These are phyloP conservation scores for Globisporangium radiosum DNA, from an alignment of 352 stramenopile species.

Conservation along the genomic window DNA sequence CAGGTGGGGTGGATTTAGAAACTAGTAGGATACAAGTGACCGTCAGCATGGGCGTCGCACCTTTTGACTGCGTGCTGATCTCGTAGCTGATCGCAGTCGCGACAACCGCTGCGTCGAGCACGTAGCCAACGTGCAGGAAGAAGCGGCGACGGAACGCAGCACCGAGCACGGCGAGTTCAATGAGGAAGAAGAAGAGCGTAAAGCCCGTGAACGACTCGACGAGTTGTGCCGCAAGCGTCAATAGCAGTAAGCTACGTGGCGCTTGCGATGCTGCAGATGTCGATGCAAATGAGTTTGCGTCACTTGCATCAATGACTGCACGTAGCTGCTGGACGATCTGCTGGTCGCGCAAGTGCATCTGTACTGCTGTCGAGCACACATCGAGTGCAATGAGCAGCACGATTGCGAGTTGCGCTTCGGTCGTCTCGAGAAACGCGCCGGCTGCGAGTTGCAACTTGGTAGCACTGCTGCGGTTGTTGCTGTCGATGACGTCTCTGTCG, in stretches of 20 bases:
- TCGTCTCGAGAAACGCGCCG: slow-evolving; percentile 42
- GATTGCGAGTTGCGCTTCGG: slow-evolving; percentile 41
- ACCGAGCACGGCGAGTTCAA: slow-evolving; percentile 41
- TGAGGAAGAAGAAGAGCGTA: slow-evolving; percentile 50
- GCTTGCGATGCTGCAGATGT: not conserved
- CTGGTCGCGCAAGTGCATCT: slow-evolving; percentile 29
- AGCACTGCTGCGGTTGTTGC: no score
- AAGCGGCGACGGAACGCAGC: slow-evolving; percentile 40
- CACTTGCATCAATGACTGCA: not conserved
- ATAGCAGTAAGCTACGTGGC: not conserved
- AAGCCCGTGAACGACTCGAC: slow-evolving; percentile 56
- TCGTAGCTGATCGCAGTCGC: slow-evolving; percentile 25
- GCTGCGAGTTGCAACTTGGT: slow-evolving; percentile 7
- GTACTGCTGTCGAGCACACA: slow-evolving; percentile 26
- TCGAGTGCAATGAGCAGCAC: slow-evolving; percentile 49
- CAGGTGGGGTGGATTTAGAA: no score
- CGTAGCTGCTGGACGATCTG: slow-evolving; percentile 19
- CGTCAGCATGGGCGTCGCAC: no score
- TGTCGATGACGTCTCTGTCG: no score
- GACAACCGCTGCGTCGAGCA: slow-evolving; percentile 38
- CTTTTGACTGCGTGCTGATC: slow-evolving; percentile 46
- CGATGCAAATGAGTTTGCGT: no score
- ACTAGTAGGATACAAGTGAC: no score
- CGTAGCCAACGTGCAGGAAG: slow-evolving; percentile 53
- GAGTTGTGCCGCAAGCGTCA: slow-evolving; percentile 20